Evolutionary conservation across 352 stramenopile species (phyloP).

Genomic region (Phytophthora ohioensis): DNA sequence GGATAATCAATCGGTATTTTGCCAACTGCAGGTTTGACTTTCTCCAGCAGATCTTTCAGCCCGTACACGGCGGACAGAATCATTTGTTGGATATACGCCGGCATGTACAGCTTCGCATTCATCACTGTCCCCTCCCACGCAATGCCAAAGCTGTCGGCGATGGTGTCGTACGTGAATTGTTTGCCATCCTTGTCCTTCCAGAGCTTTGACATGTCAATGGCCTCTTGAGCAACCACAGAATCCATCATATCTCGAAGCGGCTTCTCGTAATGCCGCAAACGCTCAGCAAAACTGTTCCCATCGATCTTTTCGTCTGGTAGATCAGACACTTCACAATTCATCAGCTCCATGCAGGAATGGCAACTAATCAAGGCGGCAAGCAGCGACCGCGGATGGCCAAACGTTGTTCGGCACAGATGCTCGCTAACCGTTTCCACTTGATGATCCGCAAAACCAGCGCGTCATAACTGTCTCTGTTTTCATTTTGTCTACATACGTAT

Average conservation of each 20-base stretch:
- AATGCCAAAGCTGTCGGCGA: slow-evolving; percentile 6
- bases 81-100: neutral
- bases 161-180: neutral
- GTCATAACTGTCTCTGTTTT: no score
- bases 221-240: neutral
- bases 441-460: neutral
- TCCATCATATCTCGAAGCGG: neutral
- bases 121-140: slow-evolving; percentile 3
- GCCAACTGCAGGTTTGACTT: neutral
- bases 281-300: neutral
- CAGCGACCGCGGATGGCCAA: neutral
- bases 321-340: neutral
- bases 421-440: neutral
- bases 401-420: neutral
- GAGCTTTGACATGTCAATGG: neutral
- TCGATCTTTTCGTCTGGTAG: neutral
- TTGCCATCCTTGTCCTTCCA: neutral
- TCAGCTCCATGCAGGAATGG: neutral
- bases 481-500: neutral
- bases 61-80: neutral
- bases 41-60: neutral
- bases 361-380: neutral
- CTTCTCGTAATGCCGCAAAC: neutral
- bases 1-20: neutral
- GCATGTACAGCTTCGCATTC: slow-evolving; percentile 2